phyloP scores from a whole-genome alignment of 108 stramenopile species.

The Nannochloropsis gaditana region DNA sequence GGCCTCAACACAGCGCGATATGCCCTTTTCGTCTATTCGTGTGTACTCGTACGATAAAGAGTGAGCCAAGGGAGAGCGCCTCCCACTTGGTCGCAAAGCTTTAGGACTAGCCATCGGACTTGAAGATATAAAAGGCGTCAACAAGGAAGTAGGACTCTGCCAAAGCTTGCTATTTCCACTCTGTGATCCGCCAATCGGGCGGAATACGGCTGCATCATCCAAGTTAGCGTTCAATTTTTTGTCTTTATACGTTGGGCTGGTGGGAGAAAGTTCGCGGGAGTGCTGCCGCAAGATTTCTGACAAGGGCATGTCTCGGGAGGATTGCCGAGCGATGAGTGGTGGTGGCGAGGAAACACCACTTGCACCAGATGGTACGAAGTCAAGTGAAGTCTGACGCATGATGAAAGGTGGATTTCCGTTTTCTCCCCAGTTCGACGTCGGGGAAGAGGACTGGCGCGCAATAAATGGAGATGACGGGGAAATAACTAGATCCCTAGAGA shows the following conservation, averaged over 20 bases:
- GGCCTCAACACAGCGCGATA: too few species aligned
- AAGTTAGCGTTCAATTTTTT: background rate
- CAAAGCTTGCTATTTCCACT: background rate
- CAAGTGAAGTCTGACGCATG: background rate
- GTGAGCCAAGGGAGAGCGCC: background rate
- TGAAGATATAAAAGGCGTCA: background rate
- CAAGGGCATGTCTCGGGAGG: constrained; percentile 1
- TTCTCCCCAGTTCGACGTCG: background rate
- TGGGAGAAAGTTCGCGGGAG: background rate
- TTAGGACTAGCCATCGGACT: background rate
- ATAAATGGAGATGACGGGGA: background rate
- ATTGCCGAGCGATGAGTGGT: constrained; percentile 10
- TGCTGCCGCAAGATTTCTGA: background rate
- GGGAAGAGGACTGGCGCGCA: background rate
- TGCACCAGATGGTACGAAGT: background rate
- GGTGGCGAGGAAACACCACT: background rate
- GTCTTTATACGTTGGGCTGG: background rate
- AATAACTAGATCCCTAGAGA: background rate
- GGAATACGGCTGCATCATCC: background rate
- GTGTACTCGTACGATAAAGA: background rate
- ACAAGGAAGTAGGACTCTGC: background rate
- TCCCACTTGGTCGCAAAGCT: background rate
- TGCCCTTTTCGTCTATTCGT: too few species aligned
- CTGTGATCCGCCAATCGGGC: background rate
- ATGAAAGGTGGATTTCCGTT: background rate